These are phyloP conservation scores for Bryoerythrophyllum caledonicum DNA, from an alignment of 225 moss, liverwort and hornwort genomes.

Conservation along the genomic window DNA sequence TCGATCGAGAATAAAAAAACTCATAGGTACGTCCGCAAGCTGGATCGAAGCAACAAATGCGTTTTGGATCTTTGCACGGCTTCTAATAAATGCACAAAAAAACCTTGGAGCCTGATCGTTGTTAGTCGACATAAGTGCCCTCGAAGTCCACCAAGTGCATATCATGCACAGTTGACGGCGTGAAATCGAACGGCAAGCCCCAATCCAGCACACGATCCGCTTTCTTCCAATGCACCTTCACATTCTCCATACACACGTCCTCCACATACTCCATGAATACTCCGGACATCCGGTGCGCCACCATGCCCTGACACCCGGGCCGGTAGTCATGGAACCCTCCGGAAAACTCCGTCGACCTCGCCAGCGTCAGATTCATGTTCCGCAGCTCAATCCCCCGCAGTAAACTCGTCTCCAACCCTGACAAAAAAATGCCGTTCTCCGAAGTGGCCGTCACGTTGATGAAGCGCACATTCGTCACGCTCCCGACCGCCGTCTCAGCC, in stretches of 20 bases:
- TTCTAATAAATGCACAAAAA: not conserved
- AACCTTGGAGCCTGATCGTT: not conserved
- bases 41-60: not conserved
- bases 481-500: constrained; percentile 46
- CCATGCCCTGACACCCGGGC: constrained; percentile 81
- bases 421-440: constrained; percentile 81
- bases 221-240: constrained; percentile 52
- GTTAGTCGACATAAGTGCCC: not conserved
- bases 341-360: constrained; percentile 22
- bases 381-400: constrained; percentile 46
- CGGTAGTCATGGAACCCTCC: constrained; percentile 78
- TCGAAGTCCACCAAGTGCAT: constrained; percentile 41
- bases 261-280: constrained; percentile 68
- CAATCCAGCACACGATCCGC: constrained; percentile 35
- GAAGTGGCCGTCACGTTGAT: constrained; percentile 72
- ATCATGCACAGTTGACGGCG: constrained; percentile 35
- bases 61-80: not conserved
- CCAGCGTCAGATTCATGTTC: constrained; percentile 53
- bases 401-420: constrained; percentile 50
- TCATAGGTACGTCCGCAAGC: constrained; percentile 32
- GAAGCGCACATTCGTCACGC: constrained; percentile 53
- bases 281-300: constrained; percentile 59
- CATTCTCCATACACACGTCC: constrained; percentile 39
- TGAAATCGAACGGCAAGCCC: constrained; percentile 69
- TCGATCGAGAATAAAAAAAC: constrained; percentile 35